A percentile compares a stretch with the other conserved stretches of the same genome.
These are phyloP conservation scores for Ustilago vetiveriae DNA, from an alignment of 1,284 basidiomycete species.

Conservation along the genomic window DNA sequence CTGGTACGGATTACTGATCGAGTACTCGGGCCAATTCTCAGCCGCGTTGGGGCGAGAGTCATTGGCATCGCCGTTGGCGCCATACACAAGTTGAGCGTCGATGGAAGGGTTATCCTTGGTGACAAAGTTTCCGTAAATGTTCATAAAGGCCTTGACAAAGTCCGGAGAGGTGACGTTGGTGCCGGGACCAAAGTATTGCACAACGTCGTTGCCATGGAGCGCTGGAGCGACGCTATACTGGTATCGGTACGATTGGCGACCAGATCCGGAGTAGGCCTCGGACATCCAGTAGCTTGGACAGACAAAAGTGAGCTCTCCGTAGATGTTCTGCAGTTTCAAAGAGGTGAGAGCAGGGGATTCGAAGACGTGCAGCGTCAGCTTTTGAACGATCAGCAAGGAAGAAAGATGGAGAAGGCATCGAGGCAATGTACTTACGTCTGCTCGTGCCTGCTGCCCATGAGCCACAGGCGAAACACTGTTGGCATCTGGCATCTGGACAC, in stretches of 20 bases:
- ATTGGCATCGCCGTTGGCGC: conserved; percentile 1
- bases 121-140: conserved; percentile 38
- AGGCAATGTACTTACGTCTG: conserved; percentile 12
- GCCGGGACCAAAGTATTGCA: conserved; percentile 28
- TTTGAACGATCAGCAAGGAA: neutral
- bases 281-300: conserved; percentile 45
- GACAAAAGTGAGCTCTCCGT: conserved; percentile 37
- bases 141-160: conserved; percentile 36
- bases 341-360: neutral
- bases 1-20: conserved; percentile 16
- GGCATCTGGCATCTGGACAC: conserved; percentile 17
- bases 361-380: neutral
- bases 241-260: conserved; percentile 24
- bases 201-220: conserved; percentile 30
- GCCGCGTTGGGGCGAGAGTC: conserved; percentile 7
- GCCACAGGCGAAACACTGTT: conserved; percentile 24
- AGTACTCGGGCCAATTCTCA: conserved; percentile 29
- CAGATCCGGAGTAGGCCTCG: conserved; percentile 32
- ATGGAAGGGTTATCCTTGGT: conserved; percentile 28
- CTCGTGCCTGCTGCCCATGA: conserved; percentile 26
- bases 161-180: conserved; percentile 9
- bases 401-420: neutral
- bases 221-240: conserved; percentile 38
- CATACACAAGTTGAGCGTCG: conserved; percentile 12
- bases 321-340: conserved; percentile 22